These are phyloP conservation scores for Pestalotiopsis sp. DNA, from an alignment of 2,329 filamentous ascomycete species.

Conservation along the genomic window DNA sequence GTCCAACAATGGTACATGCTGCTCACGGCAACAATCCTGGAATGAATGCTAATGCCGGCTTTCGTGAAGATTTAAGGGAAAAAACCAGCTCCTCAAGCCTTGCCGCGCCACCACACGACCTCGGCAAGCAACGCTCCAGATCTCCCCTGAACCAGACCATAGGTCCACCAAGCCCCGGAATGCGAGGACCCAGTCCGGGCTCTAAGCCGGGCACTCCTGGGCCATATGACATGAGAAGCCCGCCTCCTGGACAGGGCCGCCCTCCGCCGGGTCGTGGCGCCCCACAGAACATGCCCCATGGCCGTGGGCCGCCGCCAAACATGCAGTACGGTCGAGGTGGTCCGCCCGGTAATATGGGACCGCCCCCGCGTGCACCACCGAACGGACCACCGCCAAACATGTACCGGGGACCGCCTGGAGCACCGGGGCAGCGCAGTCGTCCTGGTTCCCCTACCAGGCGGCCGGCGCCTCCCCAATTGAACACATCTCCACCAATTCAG, in stretches of 20 bases:
- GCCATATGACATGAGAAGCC: conserved; percentile 23
- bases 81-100: conserved; percentile 39
- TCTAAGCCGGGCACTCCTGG: conserved; percentile 20
- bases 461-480: conserved; percentile 29
- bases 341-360: conserved; percentile 26
- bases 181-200: conserved; percentile 34
- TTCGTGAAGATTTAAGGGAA: conserved; percentile 55
- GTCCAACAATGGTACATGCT: conserved; percentile 52
- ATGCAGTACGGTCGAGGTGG: conserved; percentile 2
- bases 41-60: conserved; percentile 57
- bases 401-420: conserved; percentile 25
- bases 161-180: conserved; percentile 31
- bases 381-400: conserved; percentile 30
- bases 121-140: conserved; percentile 43
- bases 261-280: conserved; percentile 25
- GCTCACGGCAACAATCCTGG: conserved; percentile 51
- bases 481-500: conserved; percentile 45
- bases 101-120: conserved; percentile 43
- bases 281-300: conserved; percentile 11
- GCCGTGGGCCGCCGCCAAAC: conserved; percentile 6
- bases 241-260: conserved; percentile 27
- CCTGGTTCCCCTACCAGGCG: conserved; percentile 22
- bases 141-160: conserved; percentile 44
- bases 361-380: conserved; percentile 27
- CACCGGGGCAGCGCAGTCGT: conserved; percentile 23